These are phyloP conservation scores for Vararia minispora DNA, from an alignment of 768 basidiomycete species.

Conservation along the genomic window DNA sequence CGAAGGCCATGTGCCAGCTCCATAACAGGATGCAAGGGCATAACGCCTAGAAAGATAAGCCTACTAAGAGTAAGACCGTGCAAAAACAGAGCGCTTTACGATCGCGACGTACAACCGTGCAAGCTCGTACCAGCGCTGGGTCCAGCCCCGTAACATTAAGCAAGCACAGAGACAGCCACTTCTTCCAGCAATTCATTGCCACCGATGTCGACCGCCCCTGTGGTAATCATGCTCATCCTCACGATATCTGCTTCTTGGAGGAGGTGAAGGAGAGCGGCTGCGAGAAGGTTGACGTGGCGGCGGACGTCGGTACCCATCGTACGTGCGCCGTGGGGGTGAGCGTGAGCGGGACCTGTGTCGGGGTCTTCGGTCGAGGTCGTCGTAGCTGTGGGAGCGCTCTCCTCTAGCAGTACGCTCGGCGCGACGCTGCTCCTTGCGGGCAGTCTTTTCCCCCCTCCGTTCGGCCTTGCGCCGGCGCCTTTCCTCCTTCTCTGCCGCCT, in stretches of 20 bases:
- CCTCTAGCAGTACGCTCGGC: constrained; percentile 20
- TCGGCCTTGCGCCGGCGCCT: constrained; percentile 32
- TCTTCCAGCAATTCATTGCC: too few species aligned
- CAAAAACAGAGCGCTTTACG: too few species aligned
- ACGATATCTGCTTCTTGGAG: background rate
- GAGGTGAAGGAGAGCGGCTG: background rate
- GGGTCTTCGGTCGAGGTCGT: constrained; percentile 6
- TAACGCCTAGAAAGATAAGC: too few species aligned
- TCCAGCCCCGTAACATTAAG: constrained; percentile 36
- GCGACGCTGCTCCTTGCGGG: constrained; percentile 38
- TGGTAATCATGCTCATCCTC: constrained; percentile 14
- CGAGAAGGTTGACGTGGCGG: constrained; percentile 2
- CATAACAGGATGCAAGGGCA: too few species aligned
- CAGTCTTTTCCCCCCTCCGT: constrained; percentile 49
- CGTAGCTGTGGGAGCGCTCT: constrained; percentile 4
- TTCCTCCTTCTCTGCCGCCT: constrained; percentile 22
- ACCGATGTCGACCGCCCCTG: constrained; percentile 7
- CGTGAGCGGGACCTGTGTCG: constrained; percentile 24
- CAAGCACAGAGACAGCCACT: too few species aligned
- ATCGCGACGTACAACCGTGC: too few species aligned
- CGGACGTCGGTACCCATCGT: too few species aligned
- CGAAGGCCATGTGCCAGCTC: too few species aligned
- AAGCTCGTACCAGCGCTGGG: constrained; percentile 38
- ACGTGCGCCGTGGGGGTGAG: constrained; percentile 23
- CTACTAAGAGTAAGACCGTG: too few species aligned